A percentile compares a stretch with the other conserved stretches of the same genome.
phyloP scores from a whole-genome alignment of 148 eudicot species.

The Heliosperma pusillum region DNA sequence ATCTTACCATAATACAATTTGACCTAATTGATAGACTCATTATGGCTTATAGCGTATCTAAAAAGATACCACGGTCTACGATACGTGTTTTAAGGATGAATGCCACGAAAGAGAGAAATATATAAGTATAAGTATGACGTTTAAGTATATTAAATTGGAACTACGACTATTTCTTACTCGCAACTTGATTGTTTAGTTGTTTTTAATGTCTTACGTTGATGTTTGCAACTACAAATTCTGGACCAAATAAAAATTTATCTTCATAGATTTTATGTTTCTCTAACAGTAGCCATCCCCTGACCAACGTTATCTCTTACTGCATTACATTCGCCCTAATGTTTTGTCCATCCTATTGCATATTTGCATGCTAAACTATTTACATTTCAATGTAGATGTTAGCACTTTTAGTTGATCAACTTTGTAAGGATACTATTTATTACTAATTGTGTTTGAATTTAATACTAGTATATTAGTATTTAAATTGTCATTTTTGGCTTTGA shows the following conservation, averaged over 20 bases:
- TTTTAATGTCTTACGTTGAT: constrained; percentile 19
- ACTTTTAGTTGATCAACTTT: no score
- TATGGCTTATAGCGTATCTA: neutral
- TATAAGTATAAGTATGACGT: no score
- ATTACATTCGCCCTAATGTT: neutral
- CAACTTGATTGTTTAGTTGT: neutral
- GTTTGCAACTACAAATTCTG: neutral
- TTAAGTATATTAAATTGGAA: neutral
- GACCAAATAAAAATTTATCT: neutral
- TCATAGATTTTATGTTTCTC: constrained; percentile 13
- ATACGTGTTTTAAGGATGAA: constrained; percentile 20
- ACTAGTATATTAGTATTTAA: no score
- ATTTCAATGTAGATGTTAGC: neutral
- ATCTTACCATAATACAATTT: no score
- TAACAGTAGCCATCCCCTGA: constrained; percentile 30
- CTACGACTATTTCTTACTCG: neutral
- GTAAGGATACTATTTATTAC: no score
- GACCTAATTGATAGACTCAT: no score
- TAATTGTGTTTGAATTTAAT: no score
- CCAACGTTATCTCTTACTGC: constrained; percentile 19
- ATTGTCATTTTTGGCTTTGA: no score
- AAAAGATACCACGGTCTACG: constrained; percentile 14
- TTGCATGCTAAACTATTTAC: neutral
- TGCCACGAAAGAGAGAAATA: neutral
- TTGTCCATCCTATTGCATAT: neutral